phyloP scores from a whole-genome alignment of 2,329 filamentous ascomycete genomes.

The Lecanicillium sp. region DNA sequence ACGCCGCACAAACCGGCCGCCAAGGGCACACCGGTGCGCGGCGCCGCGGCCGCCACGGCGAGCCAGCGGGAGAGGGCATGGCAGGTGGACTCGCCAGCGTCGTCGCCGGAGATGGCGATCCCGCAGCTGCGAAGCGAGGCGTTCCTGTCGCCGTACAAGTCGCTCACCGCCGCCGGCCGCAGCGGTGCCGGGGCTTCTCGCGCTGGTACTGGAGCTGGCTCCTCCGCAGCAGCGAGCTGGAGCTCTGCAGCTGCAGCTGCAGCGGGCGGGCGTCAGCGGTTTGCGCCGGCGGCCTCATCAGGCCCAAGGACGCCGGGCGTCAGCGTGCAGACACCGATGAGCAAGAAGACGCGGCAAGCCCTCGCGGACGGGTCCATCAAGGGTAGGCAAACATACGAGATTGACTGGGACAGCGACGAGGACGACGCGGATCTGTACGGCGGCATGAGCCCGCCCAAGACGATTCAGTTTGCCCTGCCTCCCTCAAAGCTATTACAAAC shows the following conservation, averaged over 20 bases:
- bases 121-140: constrained; percentile 80
- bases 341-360: constrained; percentile 44
- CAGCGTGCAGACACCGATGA: constrained; percentile 73
- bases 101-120: constrained; percentile 70
- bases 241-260: not conserved
- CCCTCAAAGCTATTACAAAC: constrained; percentile 74
- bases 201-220: not conserved
- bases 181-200: not conserved
- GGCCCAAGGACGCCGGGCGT: constrained; percentile 70
- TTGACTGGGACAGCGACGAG: constrained; percentile 70
- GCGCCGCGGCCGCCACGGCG: constrained; percentile 22
- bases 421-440: constrained; percentile 60
- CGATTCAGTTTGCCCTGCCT: constrained; percentile 77
- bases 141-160: constrained; percentile 41
- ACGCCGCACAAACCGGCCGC: constrained; percentile 64
- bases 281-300: constrained; percentile 26
- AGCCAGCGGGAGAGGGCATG: constrained; percentile 24
- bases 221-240: too few relatives aligned
- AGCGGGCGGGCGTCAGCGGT: constrained; percentile 32
- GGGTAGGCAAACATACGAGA: constrained; percentile 43
- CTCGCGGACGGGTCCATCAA: constrained; percentile 29
- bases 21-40: constrained; percentile 42
- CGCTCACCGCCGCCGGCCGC: not conserved
- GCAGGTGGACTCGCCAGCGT: constrained; percentile 57
- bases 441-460: constrained; percentile 87